These are phyloP conservation scores for Lolium rigidum DNA, from an alignment of 176 grass and related monocot species.

Conservation along the genomic window DNA sequence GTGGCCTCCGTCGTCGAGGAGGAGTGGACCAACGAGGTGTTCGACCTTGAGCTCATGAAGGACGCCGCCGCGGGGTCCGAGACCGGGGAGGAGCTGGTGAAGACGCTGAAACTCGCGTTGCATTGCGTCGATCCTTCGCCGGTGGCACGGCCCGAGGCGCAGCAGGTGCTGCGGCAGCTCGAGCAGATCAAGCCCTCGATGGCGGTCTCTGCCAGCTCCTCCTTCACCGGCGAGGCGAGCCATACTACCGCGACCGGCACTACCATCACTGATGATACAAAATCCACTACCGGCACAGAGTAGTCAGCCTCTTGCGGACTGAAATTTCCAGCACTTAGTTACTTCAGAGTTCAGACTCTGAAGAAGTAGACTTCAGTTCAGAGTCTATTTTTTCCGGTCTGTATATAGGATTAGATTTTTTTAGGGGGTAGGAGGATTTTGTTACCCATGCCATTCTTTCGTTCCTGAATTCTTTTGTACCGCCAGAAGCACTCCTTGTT, in stretches of 20 bases:
- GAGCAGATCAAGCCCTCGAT: slow-evolving; percentile 87
- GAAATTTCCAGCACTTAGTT: slow-evolving; percentile 40
- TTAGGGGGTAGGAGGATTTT: slow-evolving; percentile 57
- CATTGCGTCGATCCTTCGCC: slow-evolving; percentile 87
- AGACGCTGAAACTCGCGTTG: slow-evolving; percentile 79
- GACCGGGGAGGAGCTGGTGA: slow-evolving; percentile 84
- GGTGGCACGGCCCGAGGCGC: slow-evolving; percentile 66
- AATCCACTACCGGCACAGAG: slow-evolving; percentile 47
- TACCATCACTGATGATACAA: slow-evolving; percentile 54
- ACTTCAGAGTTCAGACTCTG: slow-evolving; percentile 46
- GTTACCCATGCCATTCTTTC: slow-evolving; percentile 54
- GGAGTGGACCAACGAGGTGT: slow-evolving; percentile 99
- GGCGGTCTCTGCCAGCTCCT: slow-evolving; percentile 49
- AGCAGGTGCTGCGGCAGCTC: slow-evolving; percentile 79
- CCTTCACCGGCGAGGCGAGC: slow-evolving; percentile 62
- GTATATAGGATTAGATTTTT: slow-evolving; percentile 58
- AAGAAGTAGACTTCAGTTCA: slow-evolving; percentile 67
- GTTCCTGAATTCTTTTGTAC: slow-evolving; percentile 52
- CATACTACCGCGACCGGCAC: slow-evolving; percentile 50
- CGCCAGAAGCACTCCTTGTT: slow-evolving; percentile 70
- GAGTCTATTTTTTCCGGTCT: slow-evolving; percentile 55
- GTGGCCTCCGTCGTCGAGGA: slow-evolving; percentile 92
- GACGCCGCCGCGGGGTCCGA: slow-evolving; percentile 59
- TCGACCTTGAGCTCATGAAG: slow-evolving; percentile 91
- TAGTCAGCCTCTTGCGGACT: slow-evolving; percentile 60